Base-by-base conservation (phyloP, 2,329 filamentous ascomycete species). In the Penicillium concentricum region DNA sequence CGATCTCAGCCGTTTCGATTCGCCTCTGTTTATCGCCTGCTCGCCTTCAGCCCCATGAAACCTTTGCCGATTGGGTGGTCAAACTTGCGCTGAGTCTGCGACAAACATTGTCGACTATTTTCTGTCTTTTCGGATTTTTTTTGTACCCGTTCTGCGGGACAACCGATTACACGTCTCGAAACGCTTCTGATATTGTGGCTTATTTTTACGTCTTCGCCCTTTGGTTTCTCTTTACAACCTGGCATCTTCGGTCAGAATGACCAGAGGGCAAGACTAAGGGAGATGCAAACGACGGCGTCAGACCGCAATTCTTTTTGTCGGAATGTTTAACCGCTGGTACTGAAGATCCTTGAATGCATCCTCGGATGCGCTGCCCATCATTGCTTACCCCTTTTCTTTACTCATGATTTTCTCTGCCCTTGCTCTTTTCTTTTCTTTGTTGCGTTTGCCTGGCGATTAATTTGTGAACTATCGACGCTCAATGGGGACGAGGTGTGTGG, bases 131-230 rank as follows among this genome's bases (percentile, higher is more conserved):
- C 47, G 54, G 58, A 55, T 57, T 47, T 38, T 48, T 12, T 16
- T 35, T 65, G 56, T 59, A 58, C 57, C 55, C 60, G 59, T 51
- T 59, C 38, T 49, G 43, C 45, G 61, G 61, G 61, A 59, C 58
- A 64, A 44, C 61, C 57, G 65, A 60, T 66, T 51, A 60, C 52
- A 59, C 63, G 62, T 64, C 54, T 68, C 65, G 65, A 70, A 72
- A 68, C 69, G 67, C 59, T 64, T 41, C 60, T 67, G 61, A 70
- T 61, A 61, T 63, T 67, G 67, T 68, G 71, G 71, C 70, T 71
- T 41, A 72, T 72, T 66, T 39, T 62, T 67, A 67, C 57, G 65
- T 72, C 66, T 68, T 65, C 37, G 53, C 55, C 60, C 59, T 63
- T 64, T 63, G 62, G 62, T 62, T 60, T 47, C 43, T 56, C 44